Evolutionary conservation across 345 rosid species (phyloP), one percentile per base, ranked within the genome.

Genomic region (Chamaenerion angustifolium): DNA sequence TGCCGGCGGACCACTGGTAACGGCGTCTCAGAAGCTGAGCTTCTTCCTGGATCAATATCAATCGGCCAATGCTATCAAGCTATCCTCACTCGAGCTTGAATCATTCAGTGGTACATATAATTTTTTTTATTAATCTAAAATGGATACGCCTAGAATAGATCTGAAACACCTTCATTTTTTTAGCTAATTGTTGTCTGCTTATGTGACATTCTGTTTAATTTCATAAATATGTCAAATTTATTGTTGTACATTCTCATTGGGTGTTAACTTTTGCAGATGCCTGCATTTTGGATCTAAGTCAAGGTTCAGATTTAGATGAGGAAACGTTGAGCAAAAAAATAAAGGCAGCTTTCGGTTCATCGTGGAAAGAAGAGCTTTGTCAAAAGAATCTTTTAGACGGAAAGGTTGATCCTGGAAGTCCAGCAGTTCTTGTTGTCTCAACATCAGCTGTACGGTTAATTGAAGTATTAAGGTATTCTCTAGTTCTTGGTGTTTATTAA

Each of bases 401-500:
- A 31, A 61, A 65, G 17, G 58, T 79, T 4, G 78, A 76, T 31
- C 66, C 94, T 0, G 97, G 95, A 52, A 74, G 59, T 58, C 97
- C 95, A 3, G 71, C 81, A 17, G 81, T 81, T 68, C 78, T 83
- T 42, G 67, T 81, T 45, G 51, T 89, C 46, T 62, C 79, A 46
- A 67, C 78, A 10, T 89, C 95, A 48, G 92, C 97, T 25, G 51
- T 89, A 56, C 78, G 94, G 69, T 62, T 83, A 51, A 69, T 83
- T 49, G 94, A 85, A 16, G 63, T 89, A 45, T 45, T 82, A 53
- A 89, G 89, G 97, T 78, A 16, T 14, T 21, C 19, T 0, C 45
- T 15, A 27, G 12, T 12, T 50, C 42, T 27, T 43, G 0, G 5
- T 6, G 18, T 31, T 10, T 17, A 10, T 13, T 17, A 44, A 40